Conservation (phyloP, 345 rosid species). For the Eucalyptus paniculata region DNA sequence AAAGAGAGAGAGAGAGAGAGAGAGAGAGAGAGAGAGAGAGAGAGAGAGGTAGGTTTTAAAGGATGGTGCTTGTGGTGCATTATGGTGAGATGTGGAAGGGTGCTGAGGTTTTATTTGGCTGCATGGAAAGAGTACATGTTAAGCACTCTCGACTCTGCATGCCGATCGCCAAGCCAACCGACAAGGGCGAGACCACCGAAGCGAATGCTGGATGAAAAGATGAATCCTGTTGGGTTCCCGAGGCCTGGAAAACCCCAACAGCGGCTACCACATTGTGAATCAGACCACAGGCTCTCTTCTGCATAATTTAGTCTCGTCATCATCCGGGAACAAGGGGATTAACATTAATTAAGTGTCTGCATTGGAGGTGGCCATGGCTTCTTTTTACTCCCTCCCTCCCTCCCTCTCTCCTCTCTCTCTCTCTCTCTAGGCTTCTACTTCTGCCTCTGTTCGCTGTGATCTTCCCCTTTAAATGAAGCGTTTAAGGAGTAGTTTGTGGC, state of each 20-base stretch:
- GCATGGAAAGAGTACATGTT: not conserved
- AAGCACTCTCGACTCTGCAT: not conserved
- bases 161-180: constrained; percentile 26
- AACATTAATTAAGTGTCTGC: not conserved
- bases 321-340: not conserved
- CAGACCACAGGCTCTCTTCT: not conserved
- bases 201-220: constrained; percentile 45
- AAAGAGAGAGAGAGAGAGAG: no score
- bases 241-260: not conserved
- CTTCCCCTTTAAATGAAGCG: not conserved
- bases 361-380: not conserved
- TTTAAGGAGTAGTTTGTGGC: not conserved
- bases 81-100: not conserved
- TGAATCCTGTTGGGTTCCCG: not conserved
- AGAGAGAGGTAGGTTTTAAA: not conserved
- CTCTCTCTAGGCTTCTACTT: not conserved
- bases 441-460: not conserved
- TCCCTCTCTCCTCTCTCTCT: not conserved
- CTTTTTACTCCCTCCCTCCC: not conserved
- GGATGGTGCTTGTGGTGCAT: not conserved
- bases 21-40: not conserved
- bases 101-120: not conserved
- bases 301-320: not conserved
- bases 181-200: constrained; percentile 73
- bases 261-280: not conserved